Conservation (phyloP, 78 protist genomes). For the Bodo saltans region DNA sequence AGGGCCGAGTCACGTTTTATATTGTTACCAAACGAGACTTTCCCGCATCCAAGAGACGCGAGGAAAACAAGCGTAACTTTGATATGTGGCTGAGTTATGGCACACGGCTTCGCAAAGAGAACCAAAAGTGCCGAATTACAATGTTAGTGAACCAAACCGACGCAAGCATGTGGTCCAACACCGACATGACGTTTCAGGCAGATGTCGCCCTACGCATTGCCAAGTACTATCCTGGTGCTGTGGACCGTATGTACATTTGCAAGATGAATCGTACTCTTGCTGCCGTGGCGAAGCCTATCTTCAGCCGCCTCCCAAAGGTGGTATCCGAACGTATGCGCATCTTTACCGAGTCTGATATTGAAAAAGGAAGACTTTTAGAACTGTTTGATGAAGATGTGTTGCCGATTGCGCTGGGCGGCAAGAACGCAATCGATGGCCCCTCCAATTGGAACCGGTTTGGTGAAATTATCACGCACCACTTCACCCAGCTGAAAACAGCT, state of each 20-base stretch:
- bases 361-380: neutral
- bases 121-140: neutral
- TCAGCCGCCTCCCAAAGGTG: neutral
- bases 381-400: neutral
- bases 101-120: neutral
- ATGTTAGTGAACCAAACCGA: neutral
- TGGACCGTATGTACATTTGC: neutral
- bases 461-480: neutral
- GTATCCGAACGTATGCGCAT: neutral
- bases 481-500: neutral
- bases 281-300: neutral
- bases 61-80: neutral
- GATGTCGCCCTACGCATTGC: neutral
- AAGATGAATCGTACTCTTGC: neutral
- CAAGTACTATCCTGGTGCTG: neutral
- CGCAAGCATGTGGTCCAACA: neutral
- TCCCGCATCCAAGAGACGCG: neutral
- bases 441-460: neutral
- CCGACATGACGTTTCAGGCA: neutral
- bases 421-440: neutral
- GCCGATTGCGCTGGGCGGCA: neutral
- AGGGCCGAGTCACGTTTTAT: neutral
- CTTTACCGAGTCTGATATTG: neutral
- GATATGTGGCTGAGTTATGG: neutral
- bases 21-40: neutral